Evolutionary conservation across 2,329 filamentous ascomycete species (phyloP).

Genomic region (Hypomyces perniciosus): DNA sequence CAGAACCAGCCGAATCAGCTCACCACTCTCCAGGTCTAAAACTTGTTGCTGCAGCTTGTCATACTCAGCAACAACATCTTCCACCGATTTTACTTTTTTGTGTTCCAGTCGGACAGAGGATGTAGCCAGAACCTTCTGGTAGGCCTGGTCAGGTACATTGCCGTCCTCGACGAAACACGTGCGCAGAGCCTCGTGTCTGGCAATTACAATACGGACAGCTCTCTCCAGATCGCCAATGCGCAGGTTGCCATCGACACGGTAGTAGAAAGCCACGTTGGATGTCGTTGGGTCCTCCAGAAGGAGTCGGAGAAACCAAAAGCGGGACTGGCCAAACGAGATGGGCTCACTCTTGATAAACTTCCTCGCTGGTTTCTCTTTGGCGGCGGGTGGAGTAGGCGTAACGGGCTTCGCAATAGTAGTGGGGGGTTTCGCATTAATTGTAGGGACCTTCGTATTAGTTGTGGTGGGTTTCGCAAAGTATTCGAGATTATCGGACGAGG

Average conservation of each 20-base stretch:
- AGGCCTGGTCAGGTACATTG: conserved; percentile 16
- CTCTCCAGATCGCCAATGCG: conserved; percentile 22
- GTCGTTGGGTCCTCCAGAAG: conserved; percentile 31
- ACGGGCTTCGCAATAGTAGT: neutral
- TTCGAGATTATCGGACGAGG: neutral
- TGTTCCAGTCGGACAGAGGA: conserved; percentile 23
- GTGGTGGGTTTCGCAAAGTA: too few relatives aligned
- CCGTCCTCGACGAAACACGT: conserved; percentile 23
- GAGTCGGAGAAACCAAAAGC: conserved; percentile 35
- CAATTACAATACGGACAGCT: conserved; percentile 27
- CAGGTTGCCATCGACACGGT: conserved; percentile 29
- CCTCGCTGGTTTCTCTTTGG: neutral
- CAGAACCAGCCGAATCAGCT: conserved; percentile 26
- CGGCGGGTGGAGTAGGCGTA: neutral
- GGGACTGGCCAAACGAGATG: conserved; percentile 35
- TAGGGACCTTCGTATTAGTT: too few relatives aligned
- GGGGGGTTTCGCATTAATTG: too few relatives aligned
- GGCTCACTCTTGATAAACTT: conserved; percentile 14
- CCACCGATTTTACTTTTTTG: conserved; percentile 14
- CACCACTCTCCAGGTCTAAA: conserved; percentile 31
- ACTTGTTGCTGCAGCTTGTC: conserved; percentile 21
- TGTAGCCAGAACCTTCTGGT: conserved; percentile 20
- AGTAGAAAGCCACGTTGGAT: conserved; percentile 32
- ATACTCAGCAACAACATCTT: conserved; percentile 26
- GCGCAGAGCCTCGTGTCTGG: conserved; percentile 29